Base-by-base conservation (phyloP, 208 protist species). In the Trypanosoma melophagium region DNA sequence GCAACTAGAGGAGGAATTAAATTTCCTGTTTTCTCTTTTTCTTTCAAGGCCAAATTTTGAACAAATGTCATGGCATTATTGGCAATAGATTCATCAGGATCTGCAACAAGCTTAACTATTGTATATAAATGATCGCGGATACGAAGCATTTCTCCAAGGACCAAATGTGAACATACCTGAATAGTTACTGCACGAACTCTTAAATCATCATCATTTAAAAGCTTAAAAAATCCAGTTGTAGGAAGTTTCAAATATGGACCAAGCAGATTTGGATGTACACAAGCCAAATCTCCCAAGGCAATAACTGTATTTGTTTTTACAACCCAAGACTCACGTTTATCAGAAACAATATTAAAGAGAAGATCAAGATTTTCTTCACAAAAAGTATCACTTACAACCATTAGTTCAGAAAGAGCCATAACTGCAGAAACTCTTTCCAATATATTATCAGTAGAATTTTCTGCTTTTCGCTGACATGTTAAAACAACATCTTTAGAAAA, bases 131-230 rank as follows among this genome's bases (percentile, higher is more conserved):
- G 86, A 55, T 96, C 88, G 50, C 81, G 75, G 41, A 96, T 89
- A 54, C 91, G 91, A 55, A 96, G 85, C 91, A 96, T 96, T 42
- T 96, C 91, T 9, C 86, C 82, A 47, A 96, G 79, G 53, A 96
- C 88, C 8, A 96, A 74, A 60, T 96, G 91, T 9, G 91, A 94
- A 76, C 91, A 96, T 35, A 96, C 88, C 72, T 96, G 91, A 74
- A 96, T 92, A 14, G 91, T 94, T 63, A 94, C 86, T 4, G 91
- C 87, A 25, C 91, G 81, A 63, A 96, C 91, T 13, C 91, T 81
- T 19, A 89, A 74, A 68, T 96, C 91, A 69, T 89, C 80, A 71
- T 96, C 88, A 47, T 79, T 82, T 19, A 96, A 81, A 42, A 96
- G 77, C 63, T 86, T 88, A 62, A 94, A 93, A 60, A 96, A 90